Conservation (phyloP, 495 filamentous ascomycete genomes). For the Cryomyces minteri region DNA sequence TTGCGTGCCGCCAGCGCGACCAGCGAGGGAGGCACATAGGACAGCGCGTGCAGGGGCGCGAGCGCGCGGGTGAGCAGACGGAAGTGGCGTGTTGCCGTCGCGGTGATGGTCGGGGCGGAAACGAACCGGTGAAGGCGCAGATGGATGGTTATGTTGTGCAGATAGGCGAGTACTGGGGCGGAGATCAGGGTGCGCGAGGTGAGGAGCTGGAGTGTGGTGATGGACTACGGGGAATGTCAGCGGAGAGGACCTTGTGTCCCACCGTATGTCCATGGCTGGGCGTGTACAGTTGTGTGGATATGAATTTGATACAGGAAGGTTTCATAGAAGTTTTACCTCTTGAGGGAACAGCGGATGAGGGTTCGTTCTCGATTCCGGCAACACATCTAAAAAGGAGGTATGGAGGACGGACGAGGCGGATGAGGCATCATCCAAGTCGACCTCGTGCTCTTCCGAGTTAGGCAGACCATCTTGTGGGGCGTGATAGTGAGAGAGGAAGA, state of each 20-base stretch:
- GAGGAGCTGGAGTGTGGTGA: too few species aligned
- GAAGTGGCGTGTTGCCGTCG: conserved; percentile 62
- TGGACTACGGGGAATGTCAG: too few species aligned
- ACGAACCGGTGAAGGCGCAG: conserved; percentile 74
- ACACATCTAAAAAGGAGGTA: not conserved
- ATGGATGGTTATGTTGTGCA: conserved; percentile 70
- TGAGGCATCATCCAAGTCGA: not conserved
- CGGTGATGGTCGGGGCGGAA: conserved; percentile 47
- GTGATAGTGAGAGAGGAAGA: conserved; percentile 83
- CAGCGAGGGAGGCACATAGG: conserved; percentile 70
- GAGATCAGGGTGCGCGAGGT: conserved; percentile 23
- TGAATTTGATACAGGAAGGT: too few species aligned
- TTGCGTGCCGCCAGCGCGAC: conserved; percentile 72
- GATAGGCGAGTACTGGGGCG: conserved; percentile 59
- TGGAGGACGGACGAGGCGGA: not conserved
- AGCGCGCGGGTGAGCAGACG: conserved; percentile 40
- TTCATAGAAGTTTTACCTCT: too few species aligned
- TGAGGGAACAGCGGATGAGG: not conserved
- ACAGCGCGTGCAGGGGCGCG: conserved; percentile 65
- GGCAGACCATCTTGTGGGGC: conserved; percentile 49
- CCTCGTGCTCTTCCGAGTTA: conserved; percentile 41
- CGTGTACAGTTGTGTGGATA: too few species aligned
- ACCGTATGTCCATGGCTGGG: too few species aligned
- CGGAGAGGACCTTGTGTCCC: too few species aligned
- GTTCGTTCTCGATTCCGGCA: not conserved